Base-by-base conservation (phyloP, 306 rosid genomes). In the Lagenaria siceraria region DNA sequence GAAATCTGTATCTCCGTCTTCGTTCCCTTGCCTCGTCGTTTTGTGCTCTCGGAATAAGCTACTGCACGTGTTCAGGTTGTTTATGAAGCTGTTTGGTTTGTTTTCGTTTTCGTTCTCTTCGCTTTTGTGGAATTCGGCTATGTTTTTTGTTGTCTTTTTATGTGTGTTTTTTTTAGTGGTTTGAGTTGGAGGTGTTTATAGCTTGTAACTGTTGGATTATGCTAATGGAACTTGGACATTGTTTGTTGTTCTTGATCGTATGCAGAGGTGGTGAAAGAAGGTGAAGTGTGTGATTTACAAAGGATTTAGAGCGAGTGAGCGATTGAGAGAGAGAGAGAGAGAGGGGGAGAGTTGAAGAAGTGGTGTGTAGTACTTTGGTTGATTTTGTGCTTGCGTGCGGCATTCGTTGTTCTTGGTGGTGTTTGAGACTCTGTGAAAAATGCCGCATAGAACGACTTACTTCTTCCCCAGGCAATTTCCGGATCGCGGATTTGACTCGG, bases 391-490 rank as follows among this genome's bases (percentile, higher is more conserved):
- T 81, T 51, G 38, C 24, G 77, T 63, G 83, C 53, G 53, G 58
- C 84, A 64, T 83, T 78, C 53, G 22, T 18, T 51, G 17, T 38
- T 52, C 36, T 75, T 74, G 33, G 74, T 71, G 36, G 53, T 40
- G 84, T 79, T 46, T 38, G 87, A 79, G 62, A 65, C 86, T 80
- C 86, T 19, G 89, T 89, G 91, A 74, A 77, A 43, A 79, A 95
- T 95, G 99, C 99, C 99, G 77, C 99, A 95, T 81, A 89, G 91
- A 84, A 79, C 97, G 72, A 95, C 99, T 60, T 95, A 95, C 96
- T 78, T 95, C 88, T 95, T 95, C 80, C 99, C 99, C 19, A 87
- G 99, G 82, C 97, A 92, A 10, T 90, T 92, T 54, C 92, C 93
- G 15, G 97, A 89, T 77, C 85, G 87, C 27, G 80, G 89, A 78